Percentiles rank a stretch among this genome's conserved stretches.
Conservation (phyloP, 495 filamentous ascomycete genomes). For the Hypoxylon fragiforme region DNA sequence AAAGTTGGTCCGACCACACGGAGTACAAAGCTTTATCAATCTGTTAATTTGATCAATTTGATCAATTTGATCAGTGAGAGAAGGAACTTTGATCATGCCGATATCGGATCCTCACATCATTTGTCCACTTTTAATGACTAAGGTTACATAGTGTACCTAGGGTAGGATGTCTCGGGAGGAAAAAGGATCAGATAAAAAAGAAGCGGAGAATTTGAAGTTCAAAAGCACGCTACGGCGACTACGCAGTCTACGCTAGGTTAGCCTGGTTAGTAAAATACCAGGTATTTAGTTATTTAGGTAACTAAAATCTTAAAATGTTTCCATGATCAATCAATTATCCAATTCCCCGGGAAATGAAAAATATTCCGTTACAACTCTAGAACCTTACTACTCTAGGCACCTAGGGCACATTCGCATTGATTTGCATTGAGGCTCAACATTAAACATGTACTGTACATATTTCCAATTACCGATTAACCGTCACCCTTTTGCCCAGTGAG, state of each 20-base stretch:
- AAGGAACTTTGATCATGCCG: constrained; percentile 1
- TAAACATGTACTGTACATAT: too few species aligned
- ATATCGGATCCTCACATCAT: constrained; percentile 13
- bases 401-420: not conserved
- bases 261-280: too few species aligned
- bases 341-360: constrained; percentile 27
- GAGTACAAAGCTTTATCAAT: constrained; percentile 31
- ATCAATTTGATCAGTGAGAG: too few species aligned
- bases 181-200: constrained; percentile 24
- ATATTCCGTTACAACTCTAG: constrained; percentile 9
- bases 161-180: constrained; percentile 1
- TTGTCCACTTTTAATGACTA: constrained; percentile 1
- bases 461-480: not conserved
- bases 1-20: constrained; percentile 10
- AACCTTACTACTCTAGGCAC: not conserved
- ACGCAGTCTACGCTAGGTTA: too few species aligned
- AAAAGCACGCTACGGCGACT: too few species aligned
- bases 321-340: constrained; percentile 11
- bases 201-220: not conserved
- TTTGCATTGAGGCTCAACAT: too few species aligned
- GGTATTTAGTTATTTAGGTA: too few species aligned
- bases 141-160: not conserved
- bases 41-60: not conserved
- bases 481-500: not conserved
- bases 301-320: too few species aligned